phyloP scores from a whole-genome alignment of 208 protist genomes.

The Trypanosoma rangeli region DNA sequence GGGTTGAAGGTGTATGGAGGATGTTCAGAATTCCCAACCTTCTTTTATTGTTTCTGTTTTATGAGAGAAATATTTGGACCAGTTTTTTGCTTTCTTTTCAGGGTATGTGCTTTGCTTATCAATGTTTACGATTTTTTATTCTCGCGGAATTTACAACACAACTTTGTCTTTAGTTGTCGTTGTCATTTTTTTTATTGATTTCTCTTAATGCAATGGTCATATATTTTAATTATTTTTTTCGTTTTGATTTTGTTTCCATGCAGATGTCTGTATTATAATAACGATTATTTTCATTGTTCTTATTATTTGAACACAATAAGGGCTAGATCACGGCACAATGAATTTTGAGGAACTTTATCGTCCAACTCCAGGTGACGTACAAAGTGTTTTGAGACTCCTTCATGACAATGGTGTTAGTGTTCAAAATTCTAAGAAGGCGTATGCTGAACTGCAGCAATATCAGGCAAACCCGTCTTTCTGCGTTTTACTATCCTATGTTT shows the following conservation, averaged over 20 bases:
- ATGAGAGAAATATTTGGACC: background rate
- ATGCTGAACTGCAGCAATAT: conserved; percentile 76
- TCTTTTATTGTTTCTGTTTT: conserved; percentile 6
- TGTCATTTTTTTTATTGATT: too few relatives aligned
- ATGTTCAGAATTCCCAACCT: background rate
- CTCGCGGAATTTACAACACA: too few relatives aligned
- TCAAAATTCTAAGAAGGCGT: conserved; percentile 78
- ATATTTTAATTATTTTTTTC: too few relatives aligned
- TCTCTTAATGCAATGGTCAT: too few relatives aligned
- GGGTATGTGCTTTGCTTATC: background rate
- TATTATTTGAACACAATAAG: too few relatives aligned
- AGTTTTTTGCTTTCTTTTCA: background rate
- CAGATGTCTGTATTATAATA: too few relatives aligned
- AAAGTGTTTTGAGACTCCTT: conserved; percentile 71
- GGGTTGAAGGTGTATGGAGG: too few relatives aligned
- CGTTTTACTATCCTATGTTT: conserved; percentile 69
- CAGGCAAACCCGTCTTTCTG: conserved; percentile 82
- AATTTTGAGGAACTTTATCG: conserved; percentile 12
- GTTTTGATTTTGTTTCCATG: too few relatives aligned
- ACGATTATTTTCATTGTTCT: too few relatives aligned
- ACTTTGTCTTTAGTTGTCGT: too few relatives aligned
- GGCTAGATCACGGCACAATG: conserved; percentile 13
- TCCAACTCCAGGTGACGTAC: conserved; percentile 50
- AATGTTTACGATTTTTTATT: too few relatives aligned
- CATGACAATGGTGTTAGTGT: conserved; percentile 85